Evolutionary conservation across 257 asterid genomes (phyloP).

Genomic region (Ocimum tenuiflorum): DNA sequence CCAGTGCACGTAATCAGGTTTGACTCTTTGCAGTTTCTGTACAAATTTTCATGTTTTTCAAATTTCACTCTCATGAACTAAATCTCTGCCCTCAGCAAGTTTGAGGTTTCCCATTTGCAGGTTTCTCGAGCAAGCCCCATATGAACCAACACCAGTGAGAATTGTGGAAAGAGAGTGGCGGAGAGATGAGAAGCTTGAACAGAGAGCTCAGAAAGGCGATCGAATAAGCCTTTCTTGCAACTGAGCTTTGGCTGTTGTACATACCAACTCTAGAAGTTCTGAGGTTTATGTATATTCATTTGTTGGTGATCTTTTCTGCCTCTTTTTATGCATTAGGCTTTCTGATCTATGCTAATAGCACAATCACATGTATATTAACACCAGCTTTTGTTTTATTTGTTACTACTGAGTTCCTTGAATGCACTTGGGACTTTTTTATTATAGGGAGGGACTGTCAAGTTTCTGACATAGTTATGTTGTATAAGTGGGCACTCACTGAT

Average conservation of each 20-base stretch:
- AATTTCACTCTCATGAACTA: background rate
- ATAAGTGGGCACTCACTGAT: no score
- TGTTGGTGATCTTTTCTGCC: no score
- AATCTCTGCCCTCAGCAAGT: background rate
- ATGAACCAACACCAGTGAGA: constrained; percentile 10
- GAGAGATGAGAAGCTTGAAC: background rate
- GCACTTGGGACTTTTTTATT: no score
- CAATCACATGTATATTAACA: no score
- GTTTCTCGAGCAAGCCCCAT: constrained; percentile 68
- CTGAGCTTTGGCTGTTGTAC: constrained; percentile 7
- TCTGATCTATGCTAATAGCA: background rate
- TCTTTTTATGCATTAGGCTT: background rate
- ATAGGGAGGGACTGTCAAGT: no score
- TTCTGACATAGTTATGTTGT: no score
- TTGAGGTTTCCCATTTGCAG: constrained; percentile 30
- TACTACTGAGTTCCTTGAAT: no score
- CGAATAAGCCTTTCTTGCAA: background rate
- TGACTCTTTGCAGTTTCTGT: background rate
- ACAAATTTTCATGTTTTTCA: no score
- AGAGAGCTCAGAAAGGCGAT: background rate
- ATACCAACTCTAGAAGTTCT: background rate
- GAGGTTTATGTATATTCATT: no score
- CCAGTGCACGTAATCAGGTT: constrained; percentile 62
- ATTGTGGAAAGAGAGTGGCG: background rate
- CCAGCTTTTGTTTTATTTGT: no score